Evolutionary conservation across 208 protist species (phyloP).

Genomic region (Strigomonas culicis): DNA sequence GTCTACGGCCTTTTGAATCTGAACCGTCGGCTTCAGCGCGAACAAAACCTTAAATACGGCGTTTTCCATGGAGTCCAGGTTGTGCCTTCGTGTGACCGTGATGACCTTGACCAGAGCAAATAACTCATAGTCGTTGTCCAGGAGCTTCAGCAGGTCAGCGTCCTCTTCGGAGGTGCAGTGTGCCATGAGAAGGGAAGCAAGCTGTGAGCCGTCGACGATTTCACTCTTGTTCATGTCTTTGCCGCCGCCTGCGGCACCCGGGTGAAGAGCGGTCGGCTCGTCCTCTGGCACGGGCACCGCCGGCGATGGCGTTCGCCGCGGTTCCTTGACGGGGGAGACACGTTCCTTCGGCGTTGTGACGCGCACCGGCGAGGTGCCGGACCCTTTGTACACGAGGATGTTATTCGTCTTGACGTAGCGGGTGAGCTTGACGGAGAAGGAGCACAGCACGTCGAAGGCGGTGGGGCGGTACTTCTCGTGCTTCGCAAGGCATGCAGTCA

Average conservation of each 20-base stretch:
- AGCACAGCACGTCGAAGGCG: constrained; percentile 52
- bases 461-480: constrained; percentile 41
- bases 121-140: constrained; percentile 20
- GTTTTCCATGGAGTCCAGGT: constrained; percentile 12
- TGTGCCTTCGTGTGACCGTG: constrained; percentile 15
- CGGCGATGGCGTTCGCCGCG: background rate
- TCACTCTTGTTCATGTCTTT: too few species aligned
- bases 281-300: background rate
- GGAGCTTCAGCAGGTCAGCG: constrained; percentile 12
- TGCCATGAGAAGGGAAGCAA: constrained; percentile 17
- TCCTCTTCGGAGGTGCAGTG: background rate
- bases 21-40: background rate
- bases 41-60: constrained; percentile 14
- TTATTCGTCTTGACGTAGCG: constrained; percentile 25
- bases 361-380: background rate
- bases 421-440: constrained; percentile 31
- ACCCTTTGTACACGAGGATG: constrained; percentile 36
- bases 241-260: background rate
- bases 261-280: background rate
- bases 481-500: constrained; percentile 58
- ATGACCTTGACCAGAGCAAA: constrained; percentile 34
- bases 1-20: constrained; percentile 2
- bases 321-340: background rate
- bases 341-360: background rate
- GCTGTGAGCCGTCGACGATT: background rate